A percentile compares a stretch with the other conserved stretches of the same genome.
Evolutionary conservation across 176 grass and related monocot genomes (phyloP).

Genomic region (Alopecurus myosuroides): DNA sequence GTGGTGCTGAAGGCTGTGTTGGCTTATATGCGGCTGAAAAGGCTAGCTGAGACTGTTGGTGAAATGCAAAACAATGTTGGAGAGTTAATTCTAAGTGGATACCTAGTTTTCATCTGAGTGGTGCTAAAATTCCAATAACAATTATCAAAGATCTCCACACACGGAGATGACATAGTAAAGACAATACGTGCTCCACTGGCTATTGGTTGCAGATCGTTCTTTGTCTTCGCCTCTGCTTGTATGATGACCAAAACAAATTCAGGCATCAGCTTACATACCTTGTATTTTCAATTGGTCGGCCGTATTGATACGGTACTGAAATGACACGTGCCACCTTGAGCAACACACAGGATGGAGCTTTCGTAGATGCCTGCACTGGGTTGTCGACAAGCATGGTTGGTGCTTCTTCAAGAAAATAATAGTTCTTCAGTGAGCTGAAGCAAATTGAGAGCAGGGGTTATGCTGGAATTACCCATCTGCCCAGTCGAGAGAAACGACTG

Average conservation of each 20-base stretch:
- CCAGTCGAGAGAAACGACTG: conserved; percentile 7
- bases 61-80: background rate
- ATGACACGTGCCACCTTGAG: background rate
- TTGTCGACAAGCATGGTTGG: conserved; percentile 16
- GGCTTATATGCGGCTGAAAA: background rate
- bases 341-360: conserved; percentile 20
- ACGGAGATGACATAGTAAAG: background rate
- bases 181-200: background rate
- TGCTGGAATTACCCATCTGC: background rate
- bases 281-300: background rate
- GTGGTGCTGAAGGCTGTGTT: background rate
- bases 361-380: background rate
- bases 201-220: background rate
- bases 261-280: background rate
- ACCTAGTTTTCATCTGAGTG: background rate
- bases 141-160: background rate
- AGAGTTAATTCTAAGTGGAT: background rate
- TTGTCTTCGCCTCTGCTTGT: background rate
- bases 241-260: background rate
- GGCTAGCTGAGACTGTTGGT: background rate
- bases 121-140: background rate
- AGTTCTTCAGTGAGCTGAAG: background rate
- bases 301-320: background rate
- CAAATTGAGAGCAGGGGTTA: background rate
- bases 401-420: conserved; percentile 9